Percentiles rank a stretch among this genome's conserved stretches.
phyloP scores from a whole-genome alignment of 2,329 filamentous ascomycete genomes.

The Exophiala spinifera region DNA sequence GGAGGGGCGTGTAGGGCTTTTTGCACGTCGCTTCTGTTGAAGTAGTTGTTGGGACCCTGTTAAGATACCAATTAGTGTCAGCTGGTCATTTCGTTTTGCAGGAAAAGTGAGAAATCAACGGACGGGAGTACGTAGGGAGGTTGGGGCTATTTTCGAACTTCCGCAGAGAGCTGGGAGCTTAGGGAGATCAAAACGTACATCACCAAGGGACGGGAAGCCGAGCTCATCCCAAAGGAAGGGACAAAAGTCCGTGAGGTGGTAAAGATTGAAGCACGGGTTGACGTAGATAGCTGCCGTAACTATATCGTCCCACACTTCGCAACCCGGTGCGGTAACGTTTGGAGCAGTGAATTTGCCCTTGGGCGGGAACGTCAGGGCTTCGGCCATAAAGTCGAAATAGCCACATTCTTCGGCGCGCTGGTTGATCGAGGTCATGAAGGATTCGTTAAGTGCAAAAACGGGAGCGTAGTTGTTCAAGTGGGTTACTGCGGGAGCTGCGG shows the following conservation, averaged over 20 bases:
- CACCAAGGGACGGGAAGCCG: conserved; percentile 52
- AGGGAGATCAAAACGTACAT: conserved; percentile 28
- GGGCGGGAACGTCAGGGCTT: conserved; percentile 64
- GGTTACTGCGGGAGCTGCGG: conserved; percentile 36
- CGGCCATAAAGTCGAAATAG: conserved; percentile 45
- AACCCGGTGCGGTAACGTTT: conserved; percentile 39
- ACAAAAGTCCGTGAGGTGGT: conserved; percentile 70
- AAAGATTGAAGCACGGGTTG: conserved; percentile 79
- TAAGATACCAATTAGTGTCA: too few relatives aligned
- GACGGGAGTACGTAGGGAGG: too few relatives aligned
- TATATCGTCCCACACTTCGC: conserved; percentile 58
- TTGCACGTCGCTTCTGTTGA: conserved; percentile 53
- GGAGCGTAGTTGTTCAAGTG: conserved; percentile 39
- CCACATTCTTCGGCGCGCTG: conserved; percentile 44
- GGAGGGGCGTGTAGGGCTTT: conserved; percentile 48
- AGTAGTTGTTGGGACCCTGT: conserved; percentile 58
- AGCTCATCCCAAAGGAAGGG: conserved; percentile 67
- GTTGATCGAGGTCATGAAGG: conserved; percentile 37
- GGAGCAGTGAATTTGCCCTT: conserved; percentile 21
- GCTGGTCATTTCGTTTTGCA: too few relatives aligned
- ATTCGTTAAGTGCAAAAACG: conserved; percentile 24
- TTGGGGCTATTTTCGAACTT: too few relatives aligned
- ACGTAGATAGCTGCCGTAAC: conserved; percentile 50
- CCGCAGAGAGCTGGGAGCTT: too few relatives aligned
- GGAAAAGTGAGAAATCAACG: neutral